These are phyloP conservation scores for Hypoxylon sp. DNA, from an alignment of 2,329 filamentous ascomycete genomes.

Conservation along the genomic window DNA sequence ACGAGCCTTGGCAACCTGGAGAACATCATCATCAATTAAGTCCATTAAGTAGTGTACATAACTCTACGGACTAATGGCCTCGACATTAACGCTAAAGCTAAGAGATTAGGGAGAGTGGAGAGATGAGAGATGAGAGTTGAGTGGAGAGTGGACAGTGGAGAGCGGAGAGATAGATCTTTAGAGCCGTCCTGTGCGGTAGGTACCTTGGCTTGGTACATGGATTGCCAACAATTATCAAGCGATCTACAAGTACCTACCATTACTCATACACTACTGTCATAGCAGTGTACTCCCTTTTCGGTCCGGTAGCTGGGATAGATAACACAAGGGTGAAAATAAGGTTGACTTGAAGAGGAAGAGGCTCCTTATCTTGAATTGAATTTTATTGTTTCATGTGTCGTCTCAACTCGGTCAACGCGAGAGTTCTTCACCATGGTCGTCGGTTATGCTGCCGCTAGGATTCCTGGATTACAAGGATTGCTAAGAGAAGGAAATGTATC, in stretches of 20 bases:
- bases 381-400: conserved; percentile 18
- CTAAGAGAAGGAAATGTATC: not conserved
- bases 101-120: conserved; percentile 11
- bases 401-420: conserved; percentile 14
- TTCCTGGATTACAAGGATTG: too few relatives aligned
- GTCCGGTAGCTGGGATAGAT: conserved; percentile 16
- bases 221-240: not conserved
- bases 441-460: not conserved
- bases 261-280: too few relatives aligned
- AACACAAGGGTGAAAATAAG: not conserved
- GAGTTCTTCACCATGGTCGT: not conserved
- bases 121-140: too few relatives aligned
- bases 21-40: conserved; percentile 28
- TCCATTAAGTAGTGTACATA: too few relatives aligned
- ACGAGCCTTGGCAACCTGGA: conserved; percentile 36
- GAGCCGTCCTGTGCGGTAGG: not conserved
- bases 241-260: conserved; percentile 6
- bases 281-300: conserved; percentile 6
- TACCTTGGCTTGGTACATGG: not conserved
- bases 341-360: not conserved
- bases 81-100: not conserved
- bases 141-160: too few relatives aligned
- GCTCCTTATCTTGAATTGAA: not conserved
- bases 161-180: conserved; percentile 16
- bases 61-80: conserved; percentile 12